These are phyloP conservation scores for Diplodia sapinea DNA, from an alignment of 2,329 filamentous ascomycete genomes.

Conservation along the genomic window DNA sequence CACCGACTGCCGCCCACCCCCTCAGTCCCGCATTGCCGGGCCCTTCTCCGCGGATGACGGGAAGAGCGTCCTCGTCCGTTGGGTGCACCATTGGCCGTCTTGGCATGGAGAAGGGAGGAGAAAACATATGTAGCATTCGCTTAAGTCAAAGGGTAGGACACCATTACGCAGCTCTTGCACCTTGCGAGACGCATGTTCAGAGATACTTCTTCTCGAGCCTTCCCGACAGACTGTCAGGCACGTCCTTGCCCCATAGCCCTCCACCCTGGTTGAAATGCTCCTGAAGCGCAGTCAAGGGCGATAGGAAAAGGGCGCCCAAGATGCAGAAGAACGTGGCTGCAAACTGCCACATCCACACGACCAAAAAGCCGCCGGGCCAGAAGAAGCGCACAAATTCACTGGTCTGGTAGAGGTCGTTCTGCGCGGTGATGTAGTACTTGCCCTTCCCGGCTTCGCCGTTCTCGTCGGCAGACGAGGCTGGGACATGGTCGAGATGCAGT, in stretches of 20 bases:
- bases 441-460: conserved; percentile 34
- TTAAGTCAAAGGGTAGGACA: neutral
- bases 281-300: conserved; percentile 59
- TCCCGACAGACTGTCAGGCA: conserved; percentile 12
- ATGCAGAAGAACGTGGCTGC: conserved; percentile 70
- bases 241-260: conserved; percentile 24
- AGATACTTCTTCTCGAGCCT: conserved; percentile 25
- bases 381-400: conserved; percentile 78
- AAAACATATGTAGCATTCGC: neutral
- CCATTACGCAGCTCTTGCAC: conserved; percentile 9
- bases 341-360: conserved; percentile 68
- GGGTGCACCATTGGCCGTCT: neutral
- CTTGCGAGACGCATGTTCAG: neutral
- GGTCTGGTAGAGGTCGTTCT: conserved; percentile 83
- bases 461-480: conserved; percentile 9
- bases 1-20: neutral
- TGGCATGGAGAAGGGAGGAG: neutral
- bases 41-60: neutral
- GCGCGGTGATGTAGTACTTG: conserved; percentile 73
- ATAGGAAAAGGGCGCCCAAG: conserved; percentile 59
- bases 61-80: neutral
- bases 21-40: neutral
- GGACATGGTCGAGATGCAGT: conserved; percentile 63
- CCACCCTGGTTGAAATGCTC: conserved; percentile 42
- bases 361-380: conserved; percentile 62